These are phyloP conservation scores for Madurella mycetomatis DNA, from an alignment of 2,329 filamentous ascomycete genomes.

Conservation along the genomic window DNA sequence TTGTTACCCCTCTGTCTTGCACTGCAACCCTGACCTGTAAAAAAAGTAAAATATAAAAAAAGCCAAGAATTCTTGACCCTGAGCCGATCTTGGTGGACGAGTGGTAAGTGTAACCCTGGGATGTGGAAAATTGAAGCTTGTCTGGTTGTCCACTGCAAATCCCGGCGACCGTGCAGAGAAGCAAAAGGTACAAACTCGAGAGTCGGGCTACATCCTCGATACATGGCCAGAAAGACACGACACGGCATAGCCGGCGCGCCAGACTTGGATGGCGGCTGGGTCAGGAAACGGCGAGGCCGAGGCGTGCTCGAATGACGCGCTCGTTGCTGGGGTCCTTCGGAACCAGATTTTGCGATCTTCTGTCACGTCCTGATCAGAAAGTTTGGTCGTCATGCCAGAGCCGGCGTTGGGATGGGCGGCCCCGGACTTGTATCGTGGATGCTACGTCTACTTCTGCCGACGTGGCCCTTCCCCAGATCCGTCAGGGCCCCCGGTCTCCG, in stretches of 20 bases:
- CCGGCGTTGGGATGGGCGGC: constrained; percentile 6
- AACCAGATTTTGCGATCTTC: constrained; percentile 3
- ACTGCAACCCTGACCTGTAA: constrained; percentile 4
- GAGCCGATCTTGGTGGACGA: constrained; percentile 12
- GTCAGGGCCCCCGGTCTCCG: neutral
- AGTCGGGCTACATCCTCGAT: constrained; percentile 1
- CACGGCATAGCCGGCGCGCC: neutral
- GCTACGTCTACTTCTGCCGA: constrained; percentile 9
- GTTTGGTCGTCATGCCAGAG: neutral
- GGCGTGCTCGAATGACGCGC: neutral
- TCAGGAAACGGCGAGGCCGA: neutral
- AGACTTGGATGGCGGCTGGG: constrained; percentile 4
- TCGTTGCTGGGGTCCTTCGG: constrained; percentile 10
- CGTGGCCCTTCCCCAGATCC: neutral
- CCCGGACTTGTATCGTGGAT: constrained; percentile 3
- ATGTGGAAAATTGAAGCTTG: constrained; percentile 2
- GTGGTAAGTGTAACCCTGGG: constrained; percentile 11
- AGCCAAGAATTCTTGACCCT: constrained; percentile 1
- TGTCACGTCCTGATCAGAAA: neutral
- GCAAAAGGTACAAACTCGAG: constrained; percentile 17
- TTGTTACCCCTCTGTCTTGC: neutral
- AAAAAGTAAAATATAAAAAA: too few relatives aligned
- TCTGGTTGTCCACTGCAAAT: constrained; percentile 1
- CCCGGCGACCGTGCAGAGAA: neutral
- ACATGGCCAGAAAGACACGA: neutral